These are phyloP conservation scores for Arthroderma sp. DNA, from an alignment of 2,329 filamentous ascomycete species.

Conservation along the genomic window DNA sequence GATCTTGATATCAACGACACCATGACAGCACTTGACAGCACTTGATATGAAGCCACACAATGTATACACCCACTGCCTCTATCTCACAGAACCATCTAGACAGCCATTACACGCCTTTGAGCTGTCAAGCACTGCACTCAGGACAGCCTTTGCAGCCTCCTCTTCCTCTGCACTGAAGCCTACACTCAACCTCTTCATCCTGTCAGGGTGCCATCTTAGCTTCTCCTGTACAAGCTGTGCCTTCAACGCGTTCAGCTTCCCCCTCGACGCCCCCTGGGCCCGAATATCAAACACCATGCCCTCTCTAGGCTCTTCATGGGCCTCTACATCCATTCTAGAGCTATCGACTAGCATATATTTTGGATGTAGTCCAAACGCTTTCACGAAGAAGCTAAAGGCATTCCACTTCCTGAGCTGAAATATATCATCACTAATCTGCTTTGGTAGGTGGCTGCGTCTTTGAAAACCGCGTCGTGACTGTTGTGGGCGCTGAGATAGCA, in stretches of 20 bases:
- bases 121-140: slow-evolving; percentile 10
- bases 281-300: slow-evolving; percentile 10
- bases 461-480: neutral
- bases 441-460: slow-evolving; percentile 5
- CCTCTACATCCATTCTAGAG: neutral
- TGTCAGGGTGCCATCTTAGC: slow-evolving; percentile 14
- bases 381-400: slow-evolving; percentile 13
- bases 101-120: slow-evolving; percentile 9
- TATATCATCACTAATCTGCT: slow-evolving; percentile 2
- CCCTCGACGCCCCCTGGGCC: neutral
- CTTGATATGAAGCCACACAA: too few relatives aligned
- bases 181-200: neutral
- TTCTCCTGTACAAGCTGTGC: slow-evolving; percentile 13
- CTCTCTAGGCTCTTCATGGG: neutral
- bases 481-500: neutral
- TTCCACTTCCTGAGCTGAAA: slow-evolving; percentile 15
- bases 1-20: too few relatives aligned
- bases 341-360: neutral
- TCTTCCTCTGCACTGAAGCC: slow-evolving; percentile 7
- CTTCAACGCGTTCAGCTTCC: slow-evolving; percentile 7
- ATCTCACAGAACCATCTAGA: neutral
- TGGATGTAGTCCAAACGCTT: slow-evolving; percentile 9
- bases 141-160: slow-evolving; percentile 14
- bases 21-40: too few relatives aligned
- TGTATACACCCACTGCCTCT: too few relatives aligned